phyloP scores from a whole-genome alignment of 371 early-diverging fungal species.

The Mucor ambiguus region DNA sequence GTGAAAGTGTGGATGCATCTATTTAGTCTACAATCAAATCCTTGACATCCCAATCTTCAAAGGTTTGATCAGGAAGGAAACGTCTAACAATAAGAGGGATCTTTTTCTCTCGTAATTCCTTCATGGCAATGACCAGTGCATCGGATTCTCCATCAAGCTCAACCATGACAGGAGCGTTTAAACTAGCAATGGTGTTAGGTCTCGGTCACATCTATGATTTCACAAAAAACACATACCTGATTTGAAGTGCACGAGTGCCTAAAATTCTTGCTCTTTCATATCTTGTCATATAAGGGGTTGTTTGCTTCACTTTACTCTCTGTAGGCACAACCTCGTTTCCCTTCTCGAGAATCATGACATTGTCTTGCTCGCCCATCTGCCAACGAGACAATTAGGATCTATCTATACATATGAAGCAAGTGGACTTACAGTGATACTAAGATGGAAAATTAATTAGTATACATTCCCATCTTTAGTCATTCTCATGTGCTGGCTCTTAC shows the following conservation, averaged over 20 bases:
- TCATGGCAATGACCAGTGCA: conserved; percentile 97
- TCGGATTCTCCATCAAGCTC: conserved; percentile 97
- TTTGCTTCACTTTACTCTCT: conserved; percentile 63
- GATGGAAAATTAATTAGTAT: neutral
- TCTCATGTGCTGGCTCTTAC: neutral
- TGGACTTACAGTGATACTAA: conserved; percentile 10
- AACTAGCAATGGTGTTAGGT: conserved; percentile 49
- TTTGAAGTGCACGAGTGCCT: conserved; percentile 90
- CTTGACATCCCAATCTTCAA: conserved; percentile 97
- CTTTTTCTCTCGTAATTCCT: conserved; percentile 95
- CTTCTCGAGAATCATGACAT: conserved; percentile 21
- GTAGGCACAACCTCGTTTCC: conserved; percentile 1
- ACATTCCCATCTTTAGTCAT: neutral
- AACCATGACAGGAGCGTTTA: conserved; percentile 99
- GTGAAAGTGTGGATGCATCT: neutral
- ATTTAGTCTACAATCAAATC: conserved; percentile 80
- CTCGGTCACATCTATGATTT: neutral
- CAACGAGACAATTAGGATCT: neutral
- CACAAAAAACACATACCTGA: conserved; percentile 54
- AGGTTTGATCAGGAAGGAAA: conserved; percentile 96
- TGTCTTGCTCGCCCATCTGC: conserved; percentile 20
- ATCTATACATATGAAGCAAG: neutral
- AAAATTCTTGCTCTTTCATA: conserved; percentile 98
- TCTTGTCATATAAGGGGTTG: conserved; percentile 99
- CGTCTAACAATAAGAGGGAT: conserved; percentile 97